Percentiles rank a stretch among this genome's conserved stretches.
These are phyloP conservation scores for Podospora comata DNA, from an alignment of 495 filamentous ascomycete species.

Conservation along the genomic window DNA sequence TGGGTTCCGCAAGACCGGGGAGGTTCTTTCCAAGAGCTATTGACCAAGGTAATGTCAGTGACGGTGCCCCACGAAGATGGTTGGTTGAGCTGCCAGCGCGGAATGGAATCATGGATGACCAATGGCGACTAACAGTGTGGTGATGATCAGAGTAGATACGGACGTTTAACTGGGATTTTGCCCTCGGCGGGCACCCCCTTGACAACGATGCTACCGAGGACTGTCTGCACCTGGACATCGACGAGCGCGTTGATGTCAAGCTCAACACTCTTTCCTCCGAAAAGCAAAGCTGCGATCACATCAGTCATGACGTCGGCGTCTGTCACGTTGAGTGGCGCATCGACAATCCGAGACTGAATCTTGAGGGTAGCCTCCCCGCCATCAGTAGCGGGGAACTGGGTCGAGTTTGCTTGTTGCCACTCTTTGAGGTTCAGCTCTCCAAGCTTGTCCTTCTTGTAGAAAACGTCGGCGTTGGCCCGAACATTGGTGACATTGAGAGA, in stretches of 20 bases:
- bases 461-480: conserved; percentile 72
- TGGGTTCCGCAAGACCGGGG: conserved; percentile 54
- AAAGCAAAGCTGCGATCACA: conserved; percentile 70
- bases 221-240: conserved; percentile 75
- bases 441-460: conserved; percentile 68
- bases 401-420: conserved; percentile 87
- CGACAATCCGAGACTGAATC: conserved; percentile 68
- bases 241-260: conserved; percentile 76
- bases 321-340: conserved; percentile 78
- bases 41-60: conserved; percentile 15
- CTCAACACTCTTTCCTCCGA: conserved; percentile 60
- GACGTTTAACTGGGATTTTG: conserved; percentile 82
- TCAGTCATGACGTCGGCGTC: conserved; percentile 70
- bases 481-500: conserved; percentile 69
- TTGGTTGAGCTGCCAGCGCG: conserved; percentile 5
- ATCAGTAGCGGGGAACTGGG: conserved; percentile 52
- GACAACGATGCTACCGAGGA: conserved; percentile 72
- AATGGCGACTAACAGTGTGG: conserved; percentile 49
- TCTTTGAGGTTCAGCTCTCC: conserved; percentile 70
- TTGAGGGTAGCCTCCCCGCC: conserved; percentile 57
- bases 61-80: neutral
- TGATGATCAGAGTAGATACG: conserved; percentile 46
- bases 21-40: conserved; percentile 39
- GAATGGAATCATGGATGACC: conserved; percentile 17
- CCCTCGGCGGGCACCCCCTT: conserved; percentile 83